A percentile compares a stretch with the other conserved stretches of the same genome.
Evolutionary conservation across 2,329 filamentous ascomycete genomes (phyloP).

Genomic region (Ceratocystis cubensis): DNA sequence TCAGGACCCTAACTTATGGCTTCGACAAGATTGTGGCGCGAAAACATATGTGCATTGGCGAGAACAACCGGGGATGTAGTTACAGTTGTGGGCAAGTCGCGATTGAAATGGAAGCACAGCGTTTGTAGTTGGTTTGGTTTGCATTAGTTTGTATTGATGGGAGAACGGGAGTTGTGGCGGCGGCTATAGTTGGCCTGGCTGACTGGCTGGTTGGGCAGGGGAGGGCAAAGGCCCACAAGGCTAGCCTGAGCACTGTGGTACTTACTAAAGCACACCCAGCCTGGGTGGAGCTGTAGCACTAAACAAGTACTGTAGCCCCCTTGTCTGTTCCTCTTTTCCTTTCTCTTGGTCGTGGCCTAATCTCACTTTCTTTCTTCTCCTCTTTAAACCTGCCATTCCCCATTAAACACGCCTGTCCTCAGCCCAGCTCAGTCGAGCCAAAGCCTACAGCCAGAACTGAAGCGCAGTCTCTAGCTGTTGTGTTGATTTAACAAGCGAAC

Average conservation of each 20-base stretch:
- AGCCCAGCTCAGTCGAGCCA: too few species aligned
- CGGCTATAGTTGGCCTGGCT: not conserved
- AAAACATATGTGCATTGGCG: too few species aligned
- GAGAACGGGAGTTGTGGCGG: not conserved
- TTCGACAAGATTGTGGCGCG: too few species aligned
- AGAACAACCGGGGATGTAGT: too few species aligned
- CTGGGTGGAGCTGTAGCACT: not conserved
- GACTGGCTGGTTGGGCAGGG: not conserved
- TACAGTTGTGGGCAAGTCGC: too few species aligned
- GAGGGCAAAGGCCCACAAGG: not conserved
- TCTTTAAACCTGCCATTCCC: not conserved
- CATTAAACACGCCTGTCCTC: slow-evolving; percentile 12
- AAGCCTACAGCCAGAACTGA: not conserved
- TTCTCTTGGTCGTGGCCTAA: slow-evolving; percentile 12
- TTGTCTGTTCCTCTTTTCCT: not conserved
- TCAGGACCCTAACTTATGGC: too few species aligned
- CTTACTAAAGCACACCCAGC: not conserved
- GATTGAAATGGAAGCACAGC: too few species aligned
- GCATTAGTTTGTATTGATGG: not conserved
- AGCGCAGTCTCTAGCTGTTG: not conserved
- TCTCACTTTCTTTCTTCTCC: slow-evolving; percentile 13
- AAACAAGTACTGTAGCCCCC: not conserved
- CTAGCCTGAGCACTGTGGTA: not conserved
- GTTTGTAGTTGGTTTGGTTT: too few species aligned
- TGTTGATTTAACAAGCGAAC: not conserved